Percentiles rank a stretch among this genome's conserved stretches.
These are phyloP conservation scores for Tulasnella sp. DNA, from an alignment of 768 basidiomycete genomes.

Conservation along the genomic window DNA sequence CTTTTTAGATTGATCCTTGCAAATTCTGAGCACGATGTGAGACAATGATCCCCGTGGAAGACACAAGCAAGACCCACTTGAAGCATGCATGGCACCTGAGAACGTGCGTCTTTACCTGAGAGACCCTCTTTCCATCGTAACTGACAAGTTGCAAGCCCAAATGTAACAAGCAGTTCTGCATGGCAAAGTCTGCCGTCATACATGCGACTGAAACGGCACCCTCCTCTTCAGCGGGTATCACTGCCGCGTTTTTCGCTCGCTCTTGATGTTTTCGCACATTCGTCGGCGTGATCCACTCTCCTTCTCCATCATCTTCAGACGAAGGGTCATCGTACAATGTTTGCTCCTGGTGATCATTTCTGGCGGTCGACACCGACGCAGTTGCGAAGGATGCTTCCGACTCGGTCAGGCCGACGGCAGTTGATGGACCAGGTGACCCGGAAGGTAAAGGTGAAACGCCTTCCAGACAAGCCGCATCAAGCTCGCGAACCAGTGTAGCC, in stretches of 20 bases:
- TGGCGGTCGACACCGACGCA: neutral
- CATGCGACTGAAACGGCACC: slow-evolving; percentile 57
- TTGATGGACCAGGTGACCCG: neutral
- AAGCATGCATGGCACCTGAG: slow-evolving; percentile 96
- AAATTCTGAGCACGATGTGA: slow-evolving; percentile 46
- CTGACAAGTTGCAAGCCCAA: slow-evolving; percentile 87
- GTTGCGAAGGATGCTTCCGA: neutral
- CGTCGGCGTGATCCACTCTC: slow-evolving; percentile 93
- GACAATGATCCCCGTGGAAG: neutral
- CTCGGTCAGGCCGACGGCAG: neutral
- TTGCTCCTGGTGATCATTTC: neutral
- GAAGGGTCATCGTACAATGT: slow-evolving; percentile 65
- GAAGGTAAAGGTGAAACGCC: neutral
- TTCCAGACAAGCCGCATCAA: neutral
- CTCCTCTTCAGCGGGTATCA: neutral
- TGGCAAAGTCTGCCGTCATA: slow-evolving; percentile 98
- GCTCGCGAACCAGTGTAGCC: neutral
- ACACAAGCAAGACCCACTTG: slow-evolving; percentile 53
- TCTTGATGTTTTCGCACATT: slow-evolving; percentile 84
- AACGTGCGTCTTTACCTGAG: slow-evolving; percentile 90
- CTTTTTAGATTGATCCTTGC: slow-evolving; percentile 87
- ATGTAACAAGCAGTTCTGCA: slow-evolving; percentile 94
- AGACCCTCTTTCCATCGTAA: slow-evolving; percentile 80
- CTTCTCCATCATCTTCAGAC: slow-evolving; percentile 70
- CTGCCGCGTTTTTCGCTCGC: slow-evolving; percentile 22